phyloP scores from a whole-genome alignment of 768 basidiomycete genomes.

The Sarcomyxa edulis region DNA sequence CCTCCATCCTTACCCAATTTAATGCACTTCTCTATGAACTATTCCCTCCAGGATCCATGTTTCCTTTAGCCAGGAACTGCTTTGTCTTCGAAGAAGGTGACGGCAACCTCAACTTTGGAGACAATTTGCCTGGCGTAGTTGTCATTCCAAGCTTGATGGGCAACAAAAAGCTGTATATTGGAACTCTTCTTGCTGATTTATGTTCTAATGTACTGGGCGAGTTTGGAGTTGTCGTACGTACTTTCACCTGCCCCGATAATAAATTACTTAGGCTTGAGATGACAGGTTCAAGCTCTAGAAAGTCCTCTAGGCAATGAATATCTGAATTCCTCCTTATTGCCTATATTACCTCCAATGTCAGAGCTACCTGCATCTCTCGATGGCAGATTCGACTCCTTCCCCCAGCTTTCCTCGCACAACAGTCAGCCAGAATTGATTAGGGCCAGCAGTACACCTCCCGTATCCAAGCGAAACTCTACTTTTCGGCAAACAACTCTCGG shows the following conservation, averaged over 20 bases:
- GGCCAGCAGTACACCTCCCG: slow-evolving; percentile 28
- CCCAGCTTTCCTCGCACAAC: slow-evolving; percentile 42
- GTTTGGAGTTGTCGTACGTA: slow-evolving; percentile 76
- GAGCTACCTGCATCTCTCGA: slow-evolving; percentile 60
- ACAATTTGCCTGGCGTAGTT: slow-evolving; percentile 57
- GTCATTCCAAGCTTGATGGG: slow-evolving; percentile 83
- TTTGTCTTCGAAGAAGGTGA: slow-evolving; percentile 83
- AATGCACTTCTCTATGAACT: slow-evolving; percentile 57
- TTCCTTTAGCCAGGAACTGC: slow-evolving; percentile 76
- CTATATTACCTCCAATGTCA: slow-evolving; percentile 51
- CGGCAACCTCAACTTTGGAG: slow-evolving; percentile 49
- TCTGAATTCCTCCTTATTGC: slow-evolving; percentile 65
- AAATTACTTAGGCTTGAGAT: slow-evolving; percentile 5
- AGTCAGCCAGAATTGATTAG: slow-evolving; percentile 54
- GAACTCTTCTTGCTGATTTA: slow-evolving; percentile 82
- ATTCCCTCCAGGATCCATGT: slow-evolving; percentile 62
- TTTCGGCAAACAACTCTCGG: slow-evolving; percentile 51
- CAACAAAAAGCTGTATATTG: slow-evolving; percentile 83
- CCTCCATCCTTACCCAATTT: slow-evolving; percentile 59
- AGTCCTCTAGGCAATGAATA: slow-evolving; percentile 83
- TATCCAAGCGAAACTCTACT: slow-evolving; percentile 47
- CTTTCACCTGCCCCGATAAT: slow-evolving; percentile 1
- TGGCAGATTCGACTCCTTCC: slow-evolving; percentile 36
- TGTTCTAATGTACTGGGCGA: slow-evolving; percentile 85
- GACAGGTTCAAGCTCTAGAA: slow-evolving; percentile 73